A percentile compares a stretch with the other conserved stretches of the same genome.
Evolutionary conservation across 805 yeast species (phyloP).

Genomic region (Hanseniaspora lachancei): DNA sequence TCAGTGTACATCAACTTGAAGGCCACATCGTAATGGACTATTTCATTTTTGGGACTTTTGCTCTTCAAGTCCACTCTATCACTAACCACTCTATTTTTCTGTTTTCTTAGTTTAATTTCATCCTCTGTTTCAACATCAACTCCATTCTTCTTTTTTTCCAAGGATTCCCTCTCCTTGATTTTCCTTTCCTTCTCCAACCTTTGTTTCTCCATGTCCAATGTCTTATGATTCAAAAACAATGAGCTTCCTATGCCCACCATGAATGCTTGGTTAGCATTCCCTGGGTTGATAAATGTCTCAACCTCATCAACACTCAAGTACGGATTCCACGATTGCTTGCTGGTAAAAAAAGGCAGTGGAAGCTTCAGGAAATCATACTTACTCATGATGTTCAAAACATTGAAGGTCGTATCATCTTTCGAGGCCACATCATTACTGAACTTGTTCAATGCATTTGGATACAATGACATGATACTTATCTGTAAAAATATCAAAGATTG

Average conservation of each 20-base stretch:
- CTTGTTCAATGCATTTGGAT: constrained; percentile 5
- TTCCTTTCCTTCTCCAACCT: background rate
- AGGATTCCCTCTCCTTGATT: background rate
- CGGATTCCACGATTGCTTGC: background rate
- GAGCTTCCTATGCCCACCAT: constrained; percentile 8
- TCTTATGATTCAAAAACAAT: constrained; percentile 10
- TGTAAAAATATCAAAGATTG: constrained; percentile 5
- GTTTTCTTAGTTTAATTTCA: background rate
- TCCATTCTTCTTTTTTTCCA: background rate
- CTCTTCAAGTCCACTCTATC: background rate
- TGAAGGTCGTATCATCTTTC: background rate
- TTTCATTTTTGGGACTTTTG: background rate
- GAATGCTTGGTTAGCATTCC: background rate
- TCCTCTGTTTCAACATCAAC: background rate
- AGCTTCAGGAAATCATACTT: constrained; percentile 9
- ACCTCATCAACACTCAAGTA: constrained; percentile 10
- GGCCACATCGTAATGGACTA: constrained; percentile 7
- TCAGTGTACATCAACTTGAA: background rate
- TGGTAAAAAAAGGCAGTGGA: background rate
- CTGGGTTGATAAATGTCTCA: background rate
- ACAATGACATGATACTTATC: background rate
- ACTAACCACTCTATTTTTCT: background rate
- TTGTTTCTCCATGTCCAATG: background rate
- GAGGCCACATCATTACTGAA: background rate
- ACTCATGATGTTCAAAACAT: constrained; percentile 6